Evolutionary conservation across 108 stramenopile genomes (phyloP), one percentile per base, ranked within the genome.

Genomic region (Fragilariopsis cylindrus): DNA sequence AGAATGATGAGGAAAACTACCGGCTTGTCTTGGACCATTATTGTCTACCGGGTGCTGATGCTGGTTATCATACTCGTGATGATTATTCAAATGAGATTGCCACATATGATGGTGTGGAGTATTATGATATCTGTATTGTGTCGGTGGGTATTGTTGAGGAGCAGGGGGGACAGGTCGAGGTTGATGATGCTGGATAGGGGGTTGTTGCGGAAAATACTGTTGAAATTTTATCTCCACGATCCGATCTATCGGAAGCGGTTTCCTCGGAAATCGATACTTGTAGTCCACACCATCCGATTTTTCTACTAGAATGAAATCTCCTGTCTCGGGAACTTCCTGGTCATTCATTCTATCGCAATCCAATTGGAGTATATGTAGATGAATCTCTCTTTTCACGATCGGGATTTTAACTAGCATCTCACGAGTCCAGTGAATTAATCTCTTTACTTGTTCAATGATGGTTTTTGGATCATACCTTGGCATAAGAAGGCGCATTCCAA

Each of bases 401-500:
- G 78, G 78, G 43, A 79, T 73, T 7, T 16, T 4, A 7, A 41
- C 21, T 12, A 68, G 69, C 19, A 18, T 52, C 45, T 30, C 43
- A 11, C 2, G 65, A 48, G 12, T 57, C 58, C 78, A 71, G 62
- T 13, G 40, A 6, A 19, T 3, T 53, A 30, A 5, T 21, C 13
- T 54, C 12, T 12, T 52, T 5, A 63, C 3, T 57, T 79, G 71
- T 12, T 58, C 13, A 4, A 12, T 5, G 19, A 73, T 8, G 53
- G 58, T 57, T 39, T n/a, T 18, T 13, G 48, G 5, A 43, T 69
- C 57, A 44, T 81, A 81, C 62, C 80, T 44, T 39, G 80, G 80
- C 19, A 62, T 70, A 12, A 81, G 71, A 11, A 81, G 55, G n/a
- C 80, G 74, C 19, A 72, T 50, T 30, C 74, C 74, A 41, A 76